A percentile compares a stretch with the other conserved stretches of the same genome.
phyloP scores from a whole-genome alignment of 2,329 filamentous ascomycete genomes.

The Paramyrothecium sp. region DNA sequence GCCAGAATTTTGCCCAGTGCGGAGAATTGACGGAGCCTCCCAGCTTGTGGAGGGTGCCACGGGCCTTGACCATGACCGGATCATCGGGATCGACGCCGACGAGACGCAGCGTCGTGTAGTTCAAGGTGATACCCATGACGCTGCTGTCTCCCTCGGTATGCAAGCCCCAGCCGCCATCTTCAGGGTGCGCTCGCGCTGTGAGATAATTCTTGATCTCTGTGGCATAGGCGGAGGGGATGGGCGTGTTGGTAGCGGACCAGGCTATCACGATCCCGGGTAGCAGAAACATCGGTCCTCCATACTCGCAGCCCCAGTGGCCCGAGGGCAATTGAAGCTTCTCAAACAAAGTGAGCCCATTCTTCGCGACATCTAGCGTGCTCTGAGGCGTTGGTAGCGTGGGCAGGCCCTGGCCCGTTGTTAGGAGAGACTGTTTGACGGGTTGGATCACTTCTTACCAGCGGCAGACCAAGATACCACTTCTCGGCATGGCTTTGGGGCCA shows the following conservation, averaged over 20 bases:
- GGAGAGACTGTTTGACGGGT: neutral
- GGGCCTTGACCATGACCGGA: conserved; percentile 79
- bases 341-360: conserved; percentile 86
- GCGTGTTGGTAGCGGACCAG: conserved; percentile 87
- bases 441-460: conserved; percentile 56
- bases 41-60: conserved; percentile 77
- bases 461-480: conserved; percentile 80
- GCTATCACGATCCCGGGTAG: conserved; percentile 81
- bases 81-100: conserved; percentile 84
- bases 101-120: conserved; percentile 79
- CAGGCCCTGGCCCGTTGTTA: conserved; percentile 54
- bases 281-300: conserved; percentile 96
- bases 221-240: conserved; percentile 74
- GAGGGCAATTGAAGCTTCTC: conserved; percentile 83
- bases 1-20: conserved; percentile 98
- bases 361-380: conserved; percentile 72
- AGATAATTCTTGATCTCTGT: conserved; percentile 93
- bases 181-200: conserved; percentile 76
- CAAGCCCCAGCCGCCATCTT: conserved; percentile 95
- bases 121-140: conserved; percentile 86
- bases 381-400: conserved; percentile 69
- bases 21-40: conserved; percentile 82
- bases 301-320: conserved; percentile 96
- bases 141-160: conserved; percentile 93
- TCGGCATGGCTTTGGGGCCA: conserved; percentile 92